Conservation (phyloP, 1,139 yeast genomes). For the Suhomyces bolitotheri region DNA sequence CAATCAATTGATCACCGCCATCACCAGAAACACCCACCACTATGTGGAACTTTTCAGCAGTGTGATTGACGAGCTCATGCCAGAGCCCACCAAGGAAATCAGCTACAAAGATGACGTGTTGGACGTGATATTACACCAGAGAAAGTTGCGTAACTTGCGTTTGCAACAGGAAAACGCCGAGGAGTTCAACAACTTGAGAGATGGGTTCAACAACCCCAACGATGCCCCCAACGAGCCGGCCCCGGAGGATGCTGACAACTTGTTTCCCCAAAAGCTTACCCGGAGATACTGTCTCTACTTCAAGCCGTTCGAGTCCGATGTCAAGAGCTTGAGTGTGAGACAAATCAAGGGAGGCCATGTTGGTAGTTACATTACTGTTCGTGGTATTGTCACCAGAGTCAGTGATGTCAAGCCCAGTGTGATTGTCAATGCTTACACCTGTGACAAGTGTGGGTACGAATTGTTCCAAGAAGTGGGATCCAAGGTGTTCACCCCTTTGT, state of each 20-base stretch:
- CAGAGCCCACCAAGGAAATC: conserved; percentile 75
- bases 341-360: conserved; percentile 81
- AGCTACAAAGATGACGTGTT: conserved; percentile 85
- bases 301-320: conserved; percentile 63
- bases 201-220: conserved; percentile 26
- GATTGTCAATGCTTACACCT: conserved; percentile 89
- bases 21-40: conserved; percentile 73
- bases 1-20: conserved; percentile 52
- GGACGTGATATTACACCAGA: conserved; percentile 89
- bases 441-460: conserved; percentile 97
- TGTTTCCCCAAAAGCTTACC: conserved; percentile 83
- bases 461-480: conserved; percentile 92
- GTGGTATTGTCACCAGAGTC: conserved; percentile 94
- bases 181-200: conserved; percentile 44
- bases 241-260: conserved; percentile 26
- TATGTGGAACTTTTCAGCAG: conserved; percentile 75
- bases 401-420: conserved; percentile 95
- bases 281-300: conserved; percentile 87
- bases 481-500: conserved; percentile 79
- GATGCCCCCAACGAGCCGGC: conserved; percentile 5
- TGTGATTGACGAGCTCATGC: conserved; percentile 79
- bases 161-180: conserved; percentile 66
- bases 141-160: conserved; percentile 78
- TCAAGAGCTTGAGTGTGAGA: conserved; percentile 79
- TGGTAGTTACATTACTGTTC: conserved; percentile 84